A percentile compares a stretch with the other conserved stretches of the same genome.
phyloP scores from a whole-genome alignment of 2,329 filamentous ascomycete species.

The Xylariaceae sp. region DNA sequence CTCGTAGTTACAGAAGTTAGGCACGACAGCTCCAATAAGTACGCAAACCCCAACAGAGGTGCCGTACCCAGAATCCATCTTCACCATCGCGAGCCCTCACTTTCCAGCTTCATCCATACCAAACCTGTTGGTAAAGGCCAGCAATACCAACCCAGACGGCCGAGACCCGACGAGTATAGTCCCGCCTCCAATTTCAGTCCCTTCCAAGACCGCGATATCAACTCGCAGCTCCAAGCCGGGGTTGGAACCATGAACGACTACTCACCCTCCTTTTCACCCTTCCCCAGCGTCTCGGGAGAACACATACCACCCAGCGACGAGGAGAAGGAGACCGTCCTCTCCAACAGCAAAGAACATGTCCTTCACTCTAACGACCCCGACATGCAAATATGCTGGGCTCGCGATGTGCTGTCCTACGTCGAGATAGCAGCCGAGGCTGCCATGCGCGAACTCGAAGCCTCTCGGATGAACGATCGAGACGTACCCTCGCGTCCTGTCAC shows the following conservation, averaged over 20 bases:
- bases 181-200: slow-evolving; percentile 35
- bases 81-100: slow-evolving; percentile 41
- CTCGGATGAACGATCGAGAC: slow-evolving; percentile 34
- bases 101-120: slow-evolving; percentile 37
- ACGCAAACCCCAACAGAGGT: slow-evolving; percentile 28
- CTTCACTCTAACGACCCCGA: slow-evolving; percentile 91
- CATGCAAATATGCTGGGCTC: slow-evolving; percentile 95
- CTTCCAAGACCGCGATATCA: slow-evolving; percentile 38
- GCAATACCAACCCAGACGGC: slow-evolving; percentile 30
- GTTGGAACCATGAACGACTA: slow-evolving; percentile 45
- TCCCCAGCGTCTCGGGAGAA: slow-evolving; percentile 78
- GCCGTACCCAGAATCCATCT: slow-evolving; percentile 30
- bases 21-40: slow-evolving; percentile 26
- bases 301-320: slow-evolving; percentile 93
- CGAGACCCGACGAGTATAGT: slow-evolving; percentile 32
- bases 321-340: slow-evolving; percentile 84
- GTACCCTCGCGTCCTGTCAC: slow-evolving; percentile 61
- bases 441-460: slow-evolving; percentile 52
- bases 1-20: slow-evolving; percentile 60
- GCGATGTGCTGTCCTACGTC: slow-evolving; percentile 84
- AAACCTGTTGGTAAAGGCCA: slow-evolving; percentile 27
- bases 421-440: slow-evolving; percentile 77
- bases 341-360: slow-evolving; percentile 75
- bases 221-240: slow-evolving; percentile 36
- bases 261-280: slow-evolving; percentile 80